These are phyloP conservation scores for Microascus cirrosus DNA, from an alignment of 2,329 filamentous ascomycete genomes.

Conservation along the genomic window DNA sequence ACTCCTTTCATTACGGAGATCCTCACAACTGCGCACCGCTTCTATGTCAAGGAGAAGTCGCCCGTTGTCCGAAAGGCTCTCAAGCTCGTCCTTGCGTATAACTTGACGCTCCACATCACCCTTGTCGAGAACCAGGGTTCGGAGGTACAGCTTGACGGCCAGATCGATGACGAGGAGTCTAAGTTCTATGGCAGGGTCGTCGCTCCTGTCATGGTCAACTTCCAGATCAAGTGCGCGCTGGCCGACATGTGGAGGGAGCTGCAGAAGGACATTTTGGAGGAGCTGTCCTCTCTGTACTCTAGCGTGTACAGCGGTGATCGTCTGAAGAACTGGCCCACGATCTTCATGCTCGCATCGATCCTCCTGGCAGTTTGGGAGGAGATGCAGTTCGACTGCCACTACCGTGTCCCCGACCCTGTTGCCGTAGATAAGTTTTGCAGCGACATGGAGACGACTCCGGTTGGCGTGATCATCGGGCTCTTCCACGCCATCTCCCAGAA, in stretches of 20 bases:
- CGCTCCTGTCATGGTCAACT: slow-evolving; percentile 98
- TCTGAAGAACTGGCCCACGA: slow-evolving; percentile 97
- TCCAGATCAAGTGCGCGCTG: slow-evolving; percentile 95
- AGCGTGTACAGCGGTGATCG: slow-evolving; percentile 96
- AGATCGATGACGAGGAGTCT: slow-evolving; percentile 76
- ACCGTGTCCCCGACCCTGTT: slow-evolving; percentile 73
- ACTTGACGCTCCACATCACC: slow-evolving; percentile 87
- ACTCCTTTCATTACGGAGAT: slow-evolving; percentile 93
- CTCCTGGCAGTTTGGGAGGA: slow-evolving; percentile 93
- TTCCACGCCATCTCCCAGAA: slow-evolving; percentile 99
- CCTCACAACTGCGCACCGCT: slow-evolving; percentile 89
- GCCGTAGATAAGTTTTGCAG: slow-evolving; percentile 89
- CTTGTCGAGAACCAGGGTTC: slow-evolving; percentile 84
- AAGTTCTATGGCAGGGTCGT: slow-evolving; percentile 85
- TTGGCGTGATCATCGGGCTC: slow-evolving; percentile 90
- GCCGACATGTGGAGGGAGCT: slow-evolving; percentile 97
- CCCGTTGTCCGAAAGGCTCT: slow-evolving; percentile 89
- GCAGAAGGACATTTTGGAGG: slow-evolving; percentile 90
- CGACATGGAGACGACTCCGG: slow-evolving; percentile 93
- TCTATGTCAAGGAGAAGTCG: slow-evolving; percentile 78
- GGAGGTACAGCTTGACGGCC: slow-evolving; percentile 66
- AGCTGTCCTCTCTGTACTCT: slow-evolving; percentile 87
- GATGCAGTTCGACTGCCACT: slow-evolving; percentile 98
- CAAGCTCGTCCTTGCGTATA: slow-evolving; percentile 92
- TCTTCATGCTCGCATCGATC: slow-evolving; percentile 93